Evolutionary conservation across 176 grass and related monocot genomes (phyloP).

Genomic region (Echinochloa phyllopogon): DNA sequence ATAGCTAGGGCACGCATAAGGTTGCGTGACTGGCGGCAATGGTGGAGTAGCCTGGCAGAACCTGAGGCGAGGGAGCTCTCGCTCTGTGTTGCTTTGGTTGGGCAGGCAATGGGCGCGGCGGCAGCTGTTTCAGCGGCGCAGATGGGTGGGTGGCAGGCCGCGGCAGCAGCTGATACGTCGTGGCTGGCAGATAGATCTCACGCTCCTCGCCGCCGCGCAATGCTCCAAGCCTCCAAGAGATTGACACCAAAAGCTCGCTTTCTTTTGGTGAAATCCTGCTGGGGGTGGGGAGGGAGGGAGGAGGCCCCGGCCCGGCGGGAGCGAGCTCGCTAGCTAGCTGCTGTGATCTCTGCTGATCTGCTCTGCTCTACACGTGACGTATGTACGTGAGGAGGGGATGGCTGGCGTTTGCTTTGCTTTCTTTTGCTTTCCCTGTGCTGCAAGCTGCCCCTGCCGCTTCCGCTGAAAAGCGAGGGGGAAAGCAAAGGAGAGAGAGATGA

Average conservation of each 20-base stretch:
- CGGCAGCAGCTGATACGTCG: neutral
- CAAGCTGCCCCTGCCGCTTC: constrained; percentile 14
- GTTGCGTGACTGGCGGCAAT: neutral
- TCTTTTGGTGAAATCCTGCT: constrained; percentile 30
- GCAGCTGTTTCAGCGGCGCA: constrained; percentile 11
- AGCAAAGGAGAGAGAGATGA: neutral
- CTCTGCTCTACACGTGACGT: constrained; percentile 17
- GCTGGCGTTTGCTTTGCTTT: neutral
- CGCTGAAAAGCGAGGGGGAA: constrained; percentile 38
- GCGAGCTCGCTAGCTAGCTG: neutral
- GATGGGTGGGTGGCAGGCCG: neutral
- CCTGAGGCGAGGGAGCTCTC: neutral
- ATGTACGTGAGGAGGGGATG: constrained; percentile 22
- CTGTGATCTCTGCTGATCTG: neutral
- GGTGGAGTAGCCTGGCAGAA: neutral
- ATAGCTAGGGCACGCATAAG: constrained; percentile 36
- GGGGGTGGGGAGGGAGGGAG: neutral
- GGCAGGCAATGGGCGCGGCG: constrained; percentile 34
- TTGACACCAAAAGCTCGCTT: constrained; percentile 53
- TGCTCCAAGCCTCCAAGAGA: constrained; percentile 50
- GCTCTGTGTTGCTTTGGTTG: constrained; percentile 9
- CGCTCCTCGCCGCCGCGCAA: neutral
- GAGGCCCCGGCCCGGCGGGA: neutral
- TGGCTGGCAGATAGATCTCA: neutral
- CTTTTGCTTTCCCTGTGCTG: neutral